These are phyloP conservation scores for Noccaea bulbosa DNA, from an alignment of 345 rosid genomes.

Conservation along the genomic window DNA sequence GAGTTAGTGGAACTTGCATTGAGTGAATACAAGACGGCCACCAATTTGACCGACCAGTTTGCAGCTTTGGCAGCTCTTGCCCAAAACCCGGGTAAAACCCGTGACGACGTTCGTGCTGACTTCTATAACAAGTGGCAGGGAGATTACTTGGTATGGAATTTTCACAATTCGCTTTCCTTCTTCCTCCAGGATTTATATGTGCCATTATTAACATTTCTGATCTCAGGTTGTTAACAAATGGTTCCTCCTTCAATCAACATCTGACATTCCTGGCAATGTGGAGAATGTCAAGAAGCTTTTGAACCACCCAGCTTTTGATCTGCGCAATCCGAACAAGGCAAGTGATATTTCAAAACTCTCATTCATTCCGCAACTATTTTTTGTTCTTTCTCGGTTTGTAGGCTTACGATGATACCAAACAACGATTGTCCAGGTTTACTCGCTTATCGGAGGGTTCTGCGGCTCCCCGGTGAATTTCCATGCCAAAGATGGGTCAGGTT, in stretches of 20 bases:
- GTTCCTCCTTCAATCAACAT: conserved; percentile 92
- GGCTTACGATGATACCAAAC: conserved; percentile 9
- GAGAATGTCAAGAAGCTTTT: conserved; percentile 76
- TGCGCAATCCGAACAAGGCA: conserved; percentile 93
- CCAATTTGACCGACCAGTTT: conserved; percentile 92
- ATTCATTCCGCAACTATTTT: neutral
- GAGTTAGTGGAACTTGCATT: conserved; percentile 58
- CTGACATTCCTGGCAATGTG: conserved; percentile 83
- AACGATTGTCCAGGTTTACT: conserved; percentile 59
- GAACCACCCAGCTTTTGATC: conserved; percentile 85
- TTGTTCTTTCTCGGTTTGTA: neutral
- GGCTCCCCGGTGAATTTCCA: conserved; percentile 92
- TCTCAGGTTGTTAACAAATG: conserved; percentile 93
- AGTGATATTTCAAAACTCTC: conserved; percentile 21
- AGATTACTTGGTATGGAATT: conserved; percentile 69
- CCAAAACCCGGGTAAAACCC: conserved; percentile 73
- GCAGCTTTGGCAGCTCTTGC: conserved; percentile 90
- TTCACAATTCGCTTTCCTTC: neutral
- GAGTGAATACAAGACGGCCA: conserved; percentile 73
- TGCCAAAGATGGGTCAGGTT: conserved; percentile 95
- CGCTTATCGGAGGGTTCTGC: conserved; percentile 85
- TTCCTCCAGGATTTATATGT: neutral
- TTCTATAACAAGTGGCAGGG: conserved; percentile 89
- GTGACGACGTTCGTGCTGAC: conserved; percentile 81
- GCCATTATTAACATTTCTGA: conserved; percentile 17